phyloP scores from a whole-genome alignment of 345 rosid species.

The Eucalyptus pauciflora region DNA sequence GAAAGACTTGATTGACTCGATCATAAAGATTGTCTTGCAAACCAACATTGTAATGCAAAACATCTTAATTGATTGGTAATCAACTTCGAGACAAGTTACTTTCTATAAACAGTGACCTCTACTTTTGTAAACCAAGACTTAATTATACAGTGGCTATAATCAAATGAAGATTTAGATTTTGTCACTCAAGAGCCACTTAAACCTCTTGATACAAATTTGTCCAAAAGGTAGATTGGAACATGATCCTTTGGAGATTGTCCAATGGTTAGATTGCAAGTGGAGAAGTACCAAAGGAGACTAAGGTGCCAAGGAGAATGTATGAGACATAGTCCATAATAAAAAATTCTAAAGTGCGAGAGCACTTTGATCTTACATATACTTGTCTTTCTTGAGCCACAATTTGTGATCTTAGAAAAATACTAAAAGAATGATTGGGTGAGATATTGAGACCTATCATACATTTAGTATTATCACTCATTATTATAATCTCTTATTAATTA shows the following conservation, averaged over 20 bases:
- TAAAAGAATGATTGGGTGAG: neutral
- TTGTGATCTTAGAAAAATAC: no score
- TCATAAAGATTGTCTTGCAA: no score
- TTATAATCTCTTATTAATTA: rapidly evolving
- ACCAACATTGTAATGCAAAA: neutral
- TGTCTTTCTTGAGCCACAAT: neutral
- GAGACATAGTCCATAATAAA: neutral
- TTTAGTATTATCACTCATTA: neutral
- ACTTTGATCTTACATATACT: neutral
- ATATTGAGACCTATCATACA: no score
- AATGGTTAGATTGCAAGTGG: neutral
- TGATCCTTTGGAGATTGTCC: neutral
- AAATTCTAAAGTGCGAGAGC: neutral
- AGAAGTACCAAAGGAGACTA: neutral
- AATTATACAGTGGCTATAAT: no score
- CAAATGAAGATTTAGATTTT: no score
- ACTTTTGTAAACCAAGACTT: no score
- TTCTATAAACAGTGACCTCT: rapidly evolving
- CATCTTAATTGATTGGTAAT: neutral
- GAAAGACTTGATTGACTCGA: neutral
- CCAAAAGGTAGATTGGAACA: no score
- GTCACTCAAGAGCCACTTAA: neutral
- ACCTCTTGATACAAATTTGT: neutral
- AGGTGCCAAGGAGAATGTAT: no score
- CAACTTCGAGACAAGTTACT: neutral